A percentile compares a stretch with the other conserved stretches of the same genome.
These are phyloP conservation scores for Debaryomycetaceae sp. DNA, from an alignment of 1,139 yeast genomes.

Conservation along the genomic window DNA sequence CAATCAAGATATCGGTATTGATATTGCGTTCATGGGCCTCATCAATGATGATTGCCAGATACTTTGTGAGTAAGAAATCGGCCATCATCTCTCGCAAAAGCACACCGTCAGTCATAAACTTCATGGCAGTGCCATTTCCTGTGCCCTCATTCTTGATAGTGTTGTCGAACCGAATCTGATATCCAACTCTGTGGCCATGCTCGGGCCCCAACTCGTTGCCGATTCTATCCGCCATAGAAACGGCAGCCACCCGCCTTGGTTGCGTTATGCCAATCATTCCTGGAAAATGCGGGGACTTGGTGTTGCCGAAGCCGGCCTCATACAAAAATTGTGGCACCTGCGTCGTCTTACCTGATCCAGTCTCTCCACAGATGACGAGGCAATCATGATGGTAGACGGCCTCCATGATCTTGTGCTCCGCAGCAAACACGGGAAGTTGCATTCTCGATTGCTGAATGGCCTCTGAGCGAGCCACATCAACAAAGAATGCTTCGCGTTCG, in stretches of 20 bases:
- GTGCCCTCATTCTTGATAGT: conserved; percentile 52
- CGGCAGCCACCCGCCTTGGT: conserved; percentile 98
- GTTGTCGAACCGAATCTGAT: conserved; percentile 89
- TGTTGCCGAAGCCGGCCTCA: conserved; percentile 82
- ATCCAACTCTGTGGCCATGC: conserved; percentile 73
- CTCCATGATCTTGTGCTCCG: conserved; percentile 93
- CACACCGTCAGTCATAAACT: conserved; percentile 99
- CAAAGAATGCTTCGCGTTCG: conserved; percentile 62
- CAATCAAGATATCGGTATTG: conserved; percentile 92
- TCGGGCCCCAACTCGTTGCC: conserved; percentile 78
- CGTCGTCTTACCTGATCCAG: conserved; percentile 82
- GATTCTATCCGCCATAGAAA: conserved; percentile 93
- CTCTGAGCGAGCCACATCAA: conserved; percentile 59
- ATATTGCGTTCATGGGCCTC: conserved; percentile 98
- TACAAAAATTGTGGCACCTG: conserved; percentile 75
- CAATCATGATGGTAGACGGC: conserved; percentile 92
- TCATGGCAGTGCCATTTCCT: conserved; percentile 62
- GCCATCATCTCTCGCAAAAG: conserved; percentile 85
- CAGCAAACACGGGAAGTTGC: conserved; percentile 82
- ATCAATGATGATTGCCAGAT: conserved; percentile 85
- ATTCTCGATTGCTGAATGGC: conserved; percentile 64
- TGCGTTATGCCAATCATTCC: conserved; percentile 97
- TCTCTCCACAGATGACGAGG: conserved; percentile 88
- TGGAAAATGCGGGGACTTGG: conserved; percentile 57
- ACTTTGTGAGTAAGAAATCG: conserved; percentile 74